Evolutionary conservation across 2,329 filamentous ascomycete species (phyloP).

Genomic region (Cladorrhinum sp.): DNA sequence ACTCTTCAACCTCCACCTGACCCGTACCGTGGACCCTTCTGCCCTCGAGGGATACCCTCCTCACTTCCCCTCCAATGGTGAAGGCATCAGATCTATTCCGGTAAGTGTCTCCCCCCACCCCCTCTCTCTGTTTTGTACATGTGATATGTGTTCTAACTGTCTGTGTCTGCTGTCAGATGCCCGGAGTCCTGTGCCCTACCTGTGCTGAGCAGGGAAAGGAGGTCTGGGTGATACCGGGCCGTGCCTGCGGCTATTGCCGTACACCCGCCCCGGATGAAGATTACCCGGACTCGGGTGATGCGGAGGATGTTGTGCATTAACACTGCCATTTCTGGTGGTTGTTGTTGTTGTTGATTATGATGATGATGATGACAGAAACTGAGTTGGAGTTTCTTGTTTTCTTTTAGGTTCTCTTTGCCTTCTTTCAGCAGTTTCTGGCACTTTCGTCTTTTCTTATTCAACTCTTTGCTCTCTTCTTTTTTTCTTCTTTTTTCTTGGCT

Average conservation of each 20-base stretch:
- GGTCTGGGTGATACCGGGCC: slow-evolving; percentile 26
- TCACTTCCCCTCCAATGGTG: not conserved
- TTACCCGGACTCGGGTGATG: not conserved
- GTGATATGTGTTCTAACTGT: not conserved
- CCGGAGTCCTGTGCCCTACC: slow-evolving; percentile 21
- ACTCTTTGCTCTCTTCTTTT: not conserved
- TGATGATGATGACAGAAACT: not conserved
- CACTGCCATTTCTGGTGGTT: not conserved
- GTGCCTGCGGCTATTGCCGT: slow-evolving; percentile 21
- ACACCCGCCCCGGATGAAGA: slow-evolving; percentile 18
- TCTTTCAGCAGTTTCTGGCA: no score
- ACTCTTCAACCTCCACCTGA: not conserved
- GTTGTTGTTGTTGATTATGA: not conserved
- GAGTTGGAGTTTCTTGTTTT: no score
- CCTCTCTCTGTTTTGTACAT: no score
- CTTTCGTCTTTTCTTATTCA: no score
- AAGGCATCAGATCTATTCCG: slow-evolving; percentile 12
- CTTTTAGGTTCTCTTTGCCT: no score
- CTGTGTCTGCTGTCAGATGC: slow-evolving; percentile 9
- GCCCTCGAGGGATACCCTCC: not conserved
- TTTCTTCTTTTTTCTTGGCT: not conserved
- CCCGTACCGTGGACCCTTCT: not conserved
- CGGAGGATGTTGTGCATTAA: not conserved
- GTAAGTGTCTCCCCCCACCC: not conserved
- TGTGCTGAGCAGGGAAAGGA: slow-evolving; percentile 23